Conservation (phyloP, 169 alveolate genomes). For the Plasmodium relictum region DNA sequence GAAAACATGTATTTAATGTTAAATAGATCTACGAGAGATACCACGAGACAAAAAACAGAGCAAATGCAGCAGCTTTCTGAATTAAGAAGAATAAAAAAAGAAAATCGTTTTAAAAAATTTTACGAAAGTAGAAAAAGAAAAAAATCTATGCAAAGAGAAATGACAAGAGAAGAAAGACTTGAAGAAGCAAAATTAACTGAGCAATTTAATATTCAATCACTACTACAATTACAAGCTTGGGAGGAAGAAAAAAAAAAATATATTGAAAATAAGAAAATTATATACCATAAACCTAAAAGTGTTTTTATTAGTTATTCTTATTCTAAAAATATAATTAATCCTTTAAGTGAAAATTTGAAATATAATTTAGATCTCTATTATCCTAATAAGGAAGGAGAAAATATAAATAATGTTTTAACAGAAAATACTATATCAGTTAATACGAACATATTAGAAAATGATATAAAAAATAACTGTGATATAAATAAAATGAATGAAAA, state of each 20-base stretch:
- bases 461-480: background rate
- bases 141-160: conserved; percentile 62
- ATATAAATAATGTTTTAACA: background rate
- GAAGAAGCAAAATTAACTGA: conserved; percentile 87
- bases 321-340: conserved; percentile 49
- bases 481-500: background rate
- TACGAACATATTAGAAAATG: background rate
- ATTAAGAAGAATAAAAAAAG: conserved; percentile 76
- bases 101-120: conserved; percentile 70
- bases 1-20: conserved; percentile 19
- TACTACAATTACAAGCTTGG: conserved; percentile 85
- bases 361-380: conserved; percentile 40
- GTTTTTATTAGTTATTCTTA: conserved; percentile 71
- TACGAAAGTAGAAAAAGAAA: conserved; percentile 50
- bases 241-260: conserved; percentile 79
- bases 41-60: conserved; percentile 72
- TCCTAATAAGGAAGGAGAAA: background rate
- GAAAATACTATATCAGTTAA: background rate
- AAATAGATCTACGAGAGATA: conserved; percentile 71
- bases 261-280: conserved; percentile 37
- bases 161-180: conserved; percentile 88
- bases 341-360: conserved; percentile 50
- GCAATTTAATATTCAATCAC: conserved; percentile 83
- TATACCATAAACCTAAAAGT: conserved; percentile 57
- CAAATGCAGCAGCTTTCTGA: conserved; percentile 62